Conservation (phyloP, 352 stramenopile genomes). For the Blastocystis hominis region DNA sequence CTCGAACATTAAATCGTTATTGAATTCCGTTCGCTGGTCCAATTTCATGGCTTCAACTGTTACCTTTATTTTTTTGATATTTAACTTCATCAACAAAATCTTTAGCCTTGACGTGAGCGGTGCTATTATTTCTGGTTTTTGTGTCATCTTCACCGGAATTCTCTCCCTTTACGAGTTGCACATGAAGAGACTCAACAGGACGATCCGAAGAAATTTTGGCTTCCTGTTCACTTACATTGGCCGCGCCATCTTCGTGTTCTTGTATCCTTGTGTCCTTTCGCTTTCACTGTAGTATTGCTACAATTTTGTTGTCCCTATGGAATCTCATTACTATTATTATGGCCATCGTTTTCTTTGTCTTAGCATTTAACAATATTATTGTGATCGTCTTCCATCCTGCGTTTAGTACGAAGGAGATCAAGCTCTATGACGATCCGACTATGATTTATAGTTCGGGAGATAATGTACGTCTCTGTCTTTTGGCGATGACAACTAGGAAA, state of each 20-base stretch:
- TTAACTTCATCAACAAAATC: background rate
- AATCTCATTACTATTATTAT: background rate
- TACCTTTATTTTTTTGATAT: background rate
- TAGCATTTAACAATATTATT: background rate
- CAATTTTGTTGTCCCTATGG: background rate
- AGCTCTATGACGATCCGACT: slow-evolving; percentile 11
- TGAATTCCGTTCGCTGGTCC: slow-evolving; percentile 38
- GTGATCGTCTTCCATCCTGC: slow-evolving; percentile 28
- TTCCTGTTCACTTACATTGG: slow-evolving; percentile 55
- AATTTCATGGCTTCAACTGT: background rate
- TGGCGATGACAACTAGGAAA: slow-evolving; percentile 7
- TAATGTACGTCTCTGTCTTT: background rate
- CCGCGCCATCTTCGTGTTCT: slow-evolving; percentile 21
- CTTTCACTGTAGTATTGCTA: background rate
- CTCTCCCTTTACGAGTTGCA: slow-evolving; percentile 41
- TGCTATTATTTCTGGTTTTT: background rate
- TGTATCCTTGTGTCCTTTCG: background rate
- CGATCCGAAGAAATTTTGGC: slow-evolving; percentile 1
- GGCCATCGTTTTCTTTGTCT: background rate
- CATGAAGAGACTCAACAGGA: background rate
- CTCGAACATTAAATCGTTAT: background rate
- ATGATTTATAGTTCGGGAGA: slow-evolving; percentile 14
- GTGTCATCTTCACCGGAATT: slow-evolving; percentile 20
- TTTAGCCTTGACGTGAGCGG: background rate
- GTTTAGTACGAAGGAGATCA: background rate